Evolutionary conservation across 768 basidiomycete genomes (phyloP).

Genomic region (Podaxis sp.): DNA sequence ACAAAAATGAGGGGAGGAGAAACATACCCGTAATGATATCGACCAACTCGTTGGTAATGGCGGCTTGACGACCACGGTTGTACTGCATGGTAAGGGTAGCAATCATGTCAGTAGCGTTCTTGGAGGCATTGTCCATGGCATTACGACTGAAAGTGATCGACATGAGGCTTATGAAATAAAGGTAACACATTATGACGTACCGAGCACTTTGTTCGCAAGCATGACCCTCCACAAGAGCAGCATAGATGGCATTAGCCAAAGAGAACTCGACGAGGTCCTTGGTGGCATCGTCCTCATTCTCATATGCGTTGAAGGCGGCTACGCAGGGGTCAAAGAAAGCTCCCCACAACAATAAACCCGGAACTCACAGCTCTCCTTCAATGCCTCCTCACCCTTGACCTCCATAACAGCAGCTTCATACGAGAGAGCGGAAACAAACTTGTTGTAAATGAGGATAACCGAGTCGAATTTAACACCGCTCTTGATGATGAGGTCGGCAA

Average conservation of each 20-base stretch:
- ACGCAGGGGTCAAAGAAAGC: not conserved
- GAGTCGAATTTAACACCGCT: slow-evolving; percentile 86
- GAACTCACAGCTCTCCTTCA: slow-evolving; percentile 77
- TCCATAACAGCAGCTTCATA: slow-evolving; percentile 80
- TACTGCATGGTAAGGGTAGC: slow-evolving; percentile 85
- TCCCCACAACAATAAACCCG: not conserved
- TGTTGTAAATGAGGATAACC: slow-evolving; percentile 79
- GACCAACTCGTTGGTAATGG: slow-evolving; percentile 94
- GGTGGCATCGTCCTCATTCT: slow-evolving; percentile 96
- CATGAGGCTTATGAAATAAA: slow-evolving; percentile 1
- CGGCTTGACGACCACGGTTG: slow-evolving; percentile 98
- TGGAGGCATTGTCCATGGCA: slow-evolving; percentile 99
- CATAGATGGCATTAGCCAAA: slow-evolving; percentile 94
- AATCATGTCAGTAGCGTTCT: slow-evolving; percentile 98
- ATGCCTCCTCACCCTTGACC: slow-evolving; percentile 77
- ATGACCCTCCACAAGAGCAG: slow-evolving; percentile 91
- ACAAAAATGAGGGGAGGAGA: not conserved
- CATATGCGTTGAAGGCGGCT: slow-evolving; percentile 94
- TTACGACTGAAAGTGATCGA: slow-evolving; percentile 62
- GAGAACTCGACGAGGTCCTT: slow-evolving; percentile 95
- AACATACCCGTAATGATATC: slow-evolving; percentile 86
- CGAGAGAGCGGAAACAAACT: slow-evolving; percentile 85
- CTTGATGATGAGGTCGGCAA: slow-evolving; percentile 90
- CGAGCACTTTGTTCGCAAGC: slow-evolving; percentile 93
- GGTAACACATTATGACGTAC: slow-evolving; percentile 38